These are phyloP conservation scores for Craspedostauros australis DNA, from an alignment of 108 stramenopile genomes.

Conservation along the genomic window DNA sequence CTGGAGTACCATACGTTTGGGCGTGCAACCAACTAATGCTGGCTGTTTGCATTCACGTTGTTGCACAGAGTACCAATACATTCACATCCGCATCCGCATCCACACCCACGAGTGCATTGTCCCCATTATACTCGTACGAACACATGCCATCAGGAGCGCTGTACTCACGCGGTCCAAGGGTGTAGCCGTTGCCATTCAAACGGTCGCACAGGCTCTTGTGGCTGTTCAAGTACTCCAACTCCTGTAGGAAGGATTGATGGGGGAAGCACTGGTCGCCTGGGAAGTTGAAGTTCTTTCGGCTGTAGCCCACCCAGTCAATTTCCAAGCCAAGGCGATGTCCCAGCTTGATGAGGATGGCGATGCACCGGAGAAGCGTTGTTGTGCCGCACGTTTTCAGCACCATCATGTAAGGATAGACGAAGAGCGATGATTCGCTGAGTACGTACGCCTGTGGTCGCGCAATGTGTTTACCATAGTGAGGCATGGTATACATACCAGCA, in stretches of 20 bases:
- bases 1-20: too few relatives aligned
- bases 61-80: too few relatives aligned
- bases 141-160: too few relatives aligned
- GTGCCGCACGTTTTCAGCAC: slow-evolving; percentile 99
- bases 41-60: too few relatives aligned
- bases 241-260: slow-evolving; percentile 87
- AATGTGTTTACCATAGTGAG: too few relatives aligned
- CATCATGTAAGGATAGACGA: slow-evolving; percentile 97
- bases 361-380: slow-evolving; percentile 97
- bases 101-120: too few relatives aligned
- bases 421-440: slow-evolving; percentile 93
- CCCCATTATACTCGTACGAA: too few relatives aligned
- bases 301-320: slow-evolving; percentile 99
- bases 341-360: slow-evolving; percentile 84
- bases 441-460: too few relatives aligned
- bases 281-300: slow-evolving; percentile 97
- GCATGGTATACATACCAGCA: too few relatives aligned
- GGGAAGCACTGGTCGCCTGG: slow-evolving; percentile 92
- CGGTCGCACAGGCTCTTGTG: slow-evolving; percentile 85
- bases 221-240: slow-evolving; percentile 87
- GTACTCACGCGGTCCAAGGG: slow-evolving; percentile 99
- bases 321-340: slow-evolving; percentile 85
- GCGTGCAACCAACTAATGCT: too few relatives aligned
- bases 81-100: too few relatives aligned
- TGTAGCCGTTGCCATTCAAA: slow-evolving; percentile 93